These are phyloP conservation scores for Mediolabrus comicus DNA, from an alignment of 108 stramenopile species.

Conservation along the genomic window DNA sequence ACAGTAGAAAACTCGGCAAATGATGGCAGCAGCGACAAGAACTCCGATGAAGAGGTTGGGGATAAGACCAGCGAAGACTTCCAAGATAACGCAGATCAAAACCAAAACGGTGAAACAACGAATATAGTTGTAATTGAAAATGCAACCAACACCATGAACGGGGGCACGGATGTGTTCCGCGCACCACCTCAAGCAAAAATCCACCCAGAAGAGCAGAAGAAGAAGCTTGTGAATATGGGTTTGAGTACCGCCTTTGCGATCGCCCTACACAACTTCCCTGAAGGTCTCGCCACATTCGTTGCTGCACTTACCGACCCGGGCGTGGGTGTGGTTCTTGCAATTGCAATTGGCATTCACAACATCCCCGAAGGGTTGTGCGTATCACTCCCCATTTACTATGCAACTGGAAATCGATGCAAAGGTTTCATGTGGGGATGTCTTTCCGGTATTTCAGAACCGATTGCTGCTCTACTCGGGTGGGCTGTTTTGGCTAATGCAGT, in stretches of 20 bases:
- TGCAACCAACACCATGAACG: neutral
- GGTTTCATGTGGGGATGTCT: constrained; percentile 80
- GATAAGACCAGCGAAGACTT: constrained; percentile 6
- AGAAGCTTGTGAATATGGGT: constrained; percentile 56
- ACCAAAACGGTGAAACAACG: neutral
- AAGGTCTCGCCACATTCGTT: constrained; percentile 90
- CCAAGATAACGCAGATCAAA: neutral
- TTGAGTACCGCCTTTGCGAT: constrained; percentile 78
- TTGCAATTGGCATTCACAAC: constrained; percentile 91
- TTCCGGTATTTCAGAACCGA: constrained; percentile 74
- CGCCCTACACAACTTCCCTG: constrained; percentile 89
- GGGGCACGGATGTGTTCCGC: neutral
- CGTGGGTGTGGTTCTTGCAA: constrained; percentile 75
- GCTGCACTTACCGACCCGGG: constrained; percentile 67
- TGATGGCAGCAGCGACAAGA: neutral
- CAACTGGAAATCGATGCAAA: constrained; percentile 79
- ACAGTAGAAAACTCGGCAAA: constrained; percentile 20
- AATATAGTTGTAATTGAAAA: constrained; percentile 24
- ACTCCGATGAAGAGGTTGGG: constrained; percentile 12
- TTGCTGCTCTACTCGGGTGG: constrained; percentile 82
- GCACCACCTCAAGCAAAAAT: neutral
- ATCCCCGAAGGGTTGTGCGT: constrained; percentile 90
- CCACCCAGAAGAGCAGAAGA: constrained; percentile 8
- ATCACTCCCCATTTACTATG: constrained; percentile 87
- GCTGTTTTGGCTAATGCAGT: constrained; percentile 54